These are phyloP conservation scores for Debaryomycetaceae sp. DNA, from an alignment of 1,139 yeast genomes.

Conservation along the genomic window DNA sequence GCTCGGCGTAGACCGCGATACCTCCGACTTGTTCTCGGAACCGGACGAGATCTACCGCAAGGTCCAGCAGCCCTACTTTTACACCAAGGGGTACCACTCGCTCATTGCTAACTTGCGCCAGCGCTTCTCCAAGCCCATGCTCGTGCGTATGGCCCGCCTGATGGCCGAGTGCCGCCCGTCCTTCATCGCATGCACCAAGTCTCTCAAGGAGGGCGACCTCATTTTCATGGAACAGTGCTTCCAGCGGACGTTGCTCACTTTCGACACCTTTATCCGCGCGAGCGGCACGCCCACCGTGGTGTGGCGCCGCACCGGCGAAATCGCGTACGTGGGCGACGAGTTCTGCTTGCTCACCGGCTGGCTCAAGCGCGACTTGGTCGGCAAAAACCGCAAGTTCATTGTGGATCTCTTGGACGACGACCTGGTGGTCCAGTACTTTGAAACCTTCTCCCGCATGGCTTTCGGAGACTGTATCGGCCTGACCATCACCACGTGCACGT, in stretches of 20 bases:
- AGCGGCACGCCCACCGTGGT: constrained; percentile 92
- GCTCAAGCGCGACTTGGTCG: constrained; percentile 58
- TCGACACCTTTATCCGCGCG: constrained; percentile 70
- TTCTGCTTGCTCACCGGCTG: constrained; percentile 87
- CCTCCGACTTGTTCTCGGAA: constrained; percentile 33
- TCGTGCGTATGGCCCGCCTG: constrained; percentile 75
- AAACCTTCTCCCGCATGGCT: constrained; percentile 73
- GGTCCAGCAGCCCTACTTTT: constrained; percentile 68
- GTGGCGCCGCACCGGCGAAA: constrained; percentile 94
- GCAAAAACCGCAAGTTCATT: constrained; percentile 55
- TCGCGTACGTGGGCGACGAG: constrained; percentile 89
- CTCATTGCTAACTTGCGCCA: constrained; percentile 62
- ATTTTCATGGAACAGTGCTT: constrained; percentile 95
- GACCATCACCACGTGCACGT: constrained; percentile 78
- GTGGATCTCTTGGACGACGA: constrained; percentile 86
- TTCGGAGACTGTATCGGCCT: constrained; percentile 88
- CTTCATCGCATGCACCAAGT: constrained; percentile 84
- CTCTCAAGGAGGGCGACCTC: constrained; percentile 79
- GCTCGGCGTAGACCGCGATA: constrained; percentile 10
- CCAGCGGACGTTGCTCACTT: constrained; percentile 82
- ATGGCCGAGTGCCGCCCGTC: constrained; percentile 88
- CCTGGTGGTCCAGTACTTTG: constrained; percentile 80
- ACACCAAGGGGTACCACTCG: constrained; percentile 85
- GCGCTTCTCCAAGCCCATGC: constrained; percentile 58
- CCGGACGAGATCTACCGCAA: constrained; percentile 75